Percentiles rank a stretch among this genome's conserved stretches.
Evolutionary conservation across 176 grass and related monocot genomes (phyloP).

Genomic region (Pontederia paniculata): DNA sequence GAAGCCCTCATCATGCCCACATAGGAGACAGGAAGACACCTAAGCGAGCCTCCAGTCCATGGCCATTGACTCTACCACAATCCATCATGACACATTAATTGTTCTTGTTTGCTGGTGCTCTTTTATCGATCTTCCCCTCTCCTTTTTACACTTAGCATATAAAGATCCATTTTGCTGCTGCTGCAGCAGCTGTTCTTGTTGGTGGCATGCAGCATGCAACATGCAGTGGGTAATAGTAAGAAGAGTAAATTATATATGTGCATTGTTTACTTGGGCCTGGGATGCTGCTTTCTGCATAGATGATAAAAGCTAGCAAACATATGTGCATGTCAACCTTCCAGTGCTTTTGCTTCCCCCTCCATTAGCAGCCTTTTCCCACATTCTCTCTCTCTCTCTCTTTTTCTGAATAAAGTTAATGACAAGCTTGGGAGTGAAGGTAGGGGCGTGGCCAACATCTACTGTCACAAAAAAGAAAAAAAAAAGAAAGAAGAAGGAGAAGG

Average conservation of each 20-base stretch:
- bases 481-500: too few relatives aligned
- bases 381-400: constrained; percentile 22
- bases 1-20: constrained; percentile 52
- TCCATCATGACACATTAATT: constrained; percentile 83
- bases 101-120: constrained; percentile 30
- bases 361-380: constrained; percentile 18
- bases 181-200: background rate
- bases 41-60: constrained; percentile 28
- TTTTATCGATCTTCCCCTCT: constrained; percentile 11
- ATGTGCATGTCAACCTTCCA: constrained; percentile 60
- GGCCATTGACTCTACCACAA: constrained; percentile 46
- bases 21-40: constrained; percentile 33
- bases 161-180: background rate
- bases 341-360: constrained; percentile 25
- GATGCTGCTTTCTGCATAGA: constrained; percentile 25
- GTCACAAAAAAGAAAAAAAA: too few relatives aligned
- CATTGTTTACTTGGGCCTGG: background rate
- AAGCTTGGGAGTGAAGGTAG: constrained; percentile 98
- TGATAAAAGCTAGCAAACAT: constrained; percentile 25
- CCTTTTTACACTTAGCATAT: background rate
- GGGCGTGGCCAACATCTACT: background rate
- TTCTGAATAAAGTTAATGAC: constrained; percentile 66
- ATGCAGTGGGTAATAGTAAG: background rate
- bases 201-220: background rate
- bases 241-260: background rate